A percentile compares a stretch with the other conserved stretches of the same genome.
Evolutionary conservation across 495 filamentous ascomycete species (phyloP).

Genomic region (Penicillium egyptiacum): DNA sequence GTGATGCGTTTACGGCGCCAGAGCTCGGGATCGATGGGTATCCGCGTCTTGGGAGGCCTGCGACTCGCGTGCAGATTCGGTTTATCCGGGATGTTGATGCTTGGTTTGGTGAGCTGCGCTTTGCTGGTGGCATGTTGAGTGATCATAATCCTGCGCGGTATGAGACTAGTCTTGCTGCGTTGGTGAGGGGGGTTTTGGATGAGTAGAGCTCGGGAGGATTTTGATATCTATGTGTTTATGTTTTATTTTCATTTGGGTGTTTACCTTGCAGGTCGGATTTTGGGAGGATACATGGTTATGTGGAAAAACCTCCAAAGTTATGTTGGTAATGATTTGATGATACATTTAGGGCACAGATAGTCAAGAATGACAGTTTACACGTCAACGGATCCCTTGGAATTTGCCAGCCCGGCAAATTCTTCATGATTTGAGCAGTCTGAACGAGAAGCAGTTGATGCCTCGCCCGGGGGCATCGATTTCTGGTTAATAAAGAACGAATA

Average conservation of each 20-base stretch:
- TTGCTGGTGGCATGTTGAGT: conserved; percentile 69
- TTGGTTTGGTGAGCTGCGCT: conserved; percentile 67
- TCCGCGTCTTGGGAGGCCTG: conserved; percentile 56
- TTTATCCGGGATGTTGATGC: conserved; percentile 66
- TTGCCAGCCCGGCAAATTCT: too few relatives aligned
- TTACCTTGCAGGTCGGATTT: not conserved
- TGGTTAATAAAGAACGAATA: not conserved
- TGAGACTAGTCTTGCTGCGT: conserved; percentile 59
- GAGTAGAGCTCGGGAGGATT: conserved; percentile 21
- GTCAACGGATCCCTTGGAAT: not conserved
- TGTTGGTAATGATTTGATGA: conserved; percentile 2
- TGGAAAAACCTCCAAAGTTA: not conserved
- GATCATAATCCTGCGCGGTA: conserved; percentile 78
- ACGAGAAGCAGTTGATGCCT: not conserved
- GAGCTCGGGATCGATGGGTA: conserved; percentile 32
- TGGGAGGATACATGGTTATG: conserved; percentile 1
- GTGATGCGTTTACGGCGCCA: conserved; percentile 53
- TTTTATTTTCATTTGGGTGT: not conserved
- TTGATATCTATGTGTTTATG: not conserved
- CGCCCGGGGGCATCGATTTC: not conserved
- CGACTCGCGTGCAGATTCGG: conserved; percentile 63
- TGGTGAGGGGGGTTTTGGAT: conserved; percentile 54
- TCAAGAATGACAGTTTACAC: not conserved
- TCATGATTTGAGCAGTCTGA: not conserved
- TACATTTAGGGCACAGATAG: not conserved